Conservation (phyloP, 306 rosid species). For the Sphenostylis stenocarpa region DNA sequence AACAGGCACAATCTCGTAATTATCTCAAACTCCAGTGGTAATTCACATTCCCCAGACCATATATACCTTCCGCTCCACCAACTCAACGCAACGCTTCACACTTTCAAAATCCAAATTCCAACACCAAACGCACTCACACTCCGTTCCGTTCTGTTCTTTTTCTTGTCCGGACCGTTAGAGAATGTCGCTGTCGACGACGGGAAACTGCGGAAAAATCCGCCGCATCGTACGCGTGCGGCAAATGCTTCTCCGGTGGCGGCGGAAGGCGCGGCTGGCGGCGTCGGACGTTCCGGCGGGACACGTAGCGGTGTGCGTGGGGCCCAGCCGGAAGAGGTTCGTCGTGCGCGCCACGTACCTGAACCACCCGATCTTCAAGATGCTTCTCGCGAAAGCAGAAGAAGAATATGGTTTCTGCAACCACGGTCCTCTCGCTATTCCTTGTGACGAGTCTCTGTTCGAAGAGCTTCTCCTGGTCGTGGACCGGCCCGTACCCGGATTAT, state of each 20-base stretch:
- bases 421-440: conserved; percentile 81
- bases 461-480: conserved; percentile 59
- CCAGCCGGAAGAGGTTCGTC: conserved; percentile 58
- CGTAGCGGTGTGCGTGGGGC: conserved; percentile 85
- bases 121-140: neutral
- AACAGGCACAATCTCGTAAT: conserved; percentile 56
- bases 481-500: conserved; percentile 34
- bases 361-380: conserved; percentile 85
- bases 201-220: conserved; percentile 67
- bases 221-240: conserved; percentile 82
- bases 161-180: neutral
- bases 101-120: neutral
- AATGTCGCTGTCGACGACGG: conserved; percentile 46
- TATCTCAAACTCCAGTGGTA: conserved; percentile 45
- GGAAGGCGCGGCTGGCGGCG: conserved; percentile 49
- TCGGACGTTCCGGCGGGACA: conserved; percentile 84
- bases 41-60: neutral
- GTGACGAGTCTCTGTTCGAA: conserved; percentile 75
- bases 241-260: conserved; percentile 82
- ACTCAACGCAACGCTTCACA: neutral
- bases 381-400: conserved; percentile 77
- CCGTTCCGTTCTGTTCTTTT: no score
- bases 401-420: conserved; percentile 86
- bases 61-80: neutral
- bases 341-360: conserved; percentile 76